Evolutionary conservation across 768 basidiomycete genomes (phyloP), one percentile per base, ranked within the genome.

Genomic region (Rhodotorula graminis): DNA sequence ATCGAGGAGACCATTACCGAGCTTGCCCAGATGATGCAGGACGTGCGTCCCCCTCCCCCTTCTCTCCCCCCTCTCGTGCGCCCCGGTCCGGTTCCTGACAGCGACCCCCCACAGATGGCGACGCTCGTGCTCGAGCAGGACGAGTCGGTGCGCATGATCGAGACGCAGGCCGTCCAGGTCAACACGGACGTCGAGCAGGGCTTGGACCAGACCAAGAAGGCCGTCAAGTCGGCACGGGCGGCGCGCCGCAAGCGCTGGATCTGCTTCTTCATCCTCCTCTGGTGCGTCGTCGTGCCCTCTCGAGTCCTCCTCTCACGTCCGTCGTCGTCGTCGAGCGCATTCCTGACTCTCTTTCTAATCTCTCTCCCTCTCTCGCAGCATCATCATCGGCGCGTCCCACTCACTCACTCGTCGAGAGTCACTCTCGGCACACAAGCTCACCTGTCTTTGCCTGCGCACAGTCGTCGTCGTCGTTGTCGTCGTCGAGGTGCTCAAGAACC

Each of bases 1-100:
- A 92, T 95, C 79, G 92, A 95, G 80, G 84, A 86, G 76, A 96
- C 93, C 8, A 82, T 95, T 60, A 88, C 86, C n/a, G 92, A 95
- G 80, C 84, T 97, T 61, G 91, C 90, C 8, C 90, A 92, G 78
- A 82, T 97, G 77, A 93, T 94, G 82, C 87, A 85, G 73, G 93
- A 97, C 78, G 91, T 90, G 68, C 67, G 73, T 61, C 58, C n/a
- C 27, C 19, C 29, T 46, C 19, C 8, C n/a, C 19, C 3, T 11
- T 31, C 6, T 44, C 31, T 27, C 25, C 18, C 2, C 23, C 27
- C 23, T 16, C 18, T 14, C 21, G 18, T 9, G 16, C 60, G 31
- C 49, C 29, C 10, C 21, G n/a, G n/a, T n/a, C n/a, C n/a, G n/a
- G n/a, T n/a, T n/a, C n/a, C n/a, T n/a, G n/a, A n/a, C n/a, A n/a